phyloP scores from a whole-genome alignment of 2,329 filamentous ascomycete genomes.

The Pseudocercospora macadamiae region DNA sequence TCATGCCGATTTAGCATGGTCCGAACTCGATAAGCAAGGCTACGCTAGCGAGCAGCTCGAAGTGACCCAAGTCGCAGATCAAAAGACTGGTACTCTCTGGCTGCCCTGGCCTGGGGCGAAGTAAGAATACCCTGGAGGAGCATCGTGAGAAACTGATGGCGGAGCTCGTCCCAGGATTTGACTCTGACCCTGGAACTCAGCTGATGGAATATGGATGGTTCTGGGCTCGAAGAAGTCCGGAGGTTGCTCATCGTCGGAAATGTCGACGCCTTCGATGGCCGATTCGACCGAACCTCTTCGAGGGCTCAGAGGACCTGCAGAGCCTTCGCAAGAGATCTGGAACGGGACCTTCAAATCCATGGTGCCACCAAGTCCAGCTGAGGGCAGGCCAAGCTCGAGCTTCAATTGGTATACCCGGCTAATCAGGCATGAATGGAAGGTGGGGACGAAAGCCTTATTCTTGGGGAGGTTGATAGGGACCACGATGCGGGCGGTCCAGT shows the following conservation, averaged over 20 bases:
- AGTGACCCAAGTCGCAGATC: not conserved
- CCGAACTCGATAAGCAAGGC: no score
- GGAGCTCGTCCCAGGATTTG: conserved; percentile 26
- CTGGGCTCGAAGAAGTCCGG: conserved; percentile 41
- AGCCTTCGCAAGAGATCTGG: conserved; percentile 43
- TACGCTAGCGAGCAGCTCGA: no score
- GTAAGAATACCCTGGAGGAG: conserved; percentile 34
- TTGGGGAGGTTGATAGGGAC: conserved; percentile 65
- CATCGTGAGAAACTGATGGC: conserved; percentile 18
- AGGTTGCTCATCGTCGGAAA: conserved; percentile 31
- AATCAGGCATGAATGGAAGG: conserved; percentile 70
- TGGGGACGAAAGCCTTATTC: conserved; percentile 65
- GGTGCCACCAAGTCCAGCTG: conserved; percentile 41
- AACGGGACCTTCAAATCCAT: conserved; percentile 3
- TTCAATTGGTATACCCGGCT: conserved; percentile 66
- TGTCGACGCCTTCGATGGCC: conserved; percentile 26
- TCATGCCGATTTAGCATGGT: no score
- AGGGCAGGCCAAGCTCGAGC: conserved; percentile 59
- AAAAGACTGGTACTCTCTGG: conserved; percentile 18
- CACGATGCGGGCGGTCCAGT: conserved; percentile 65
- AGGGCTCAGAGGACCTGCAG: conserved; percentile 17
- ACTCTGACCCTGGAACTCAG: conserved; percentile 29
- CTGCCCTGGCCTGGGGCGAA: conserved; percentile 14
- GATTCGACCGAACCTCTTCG: conserved; percentile 22
- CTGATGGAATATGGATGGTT: conserved; percentile 38